Percentiles rank a stretch among this genome's conserved stretches.
These are phyloP conservation scores for Peronospora destructor DNA, from an alignment of 352 stramenopile species.

Conservation along the genomic window DNA sequence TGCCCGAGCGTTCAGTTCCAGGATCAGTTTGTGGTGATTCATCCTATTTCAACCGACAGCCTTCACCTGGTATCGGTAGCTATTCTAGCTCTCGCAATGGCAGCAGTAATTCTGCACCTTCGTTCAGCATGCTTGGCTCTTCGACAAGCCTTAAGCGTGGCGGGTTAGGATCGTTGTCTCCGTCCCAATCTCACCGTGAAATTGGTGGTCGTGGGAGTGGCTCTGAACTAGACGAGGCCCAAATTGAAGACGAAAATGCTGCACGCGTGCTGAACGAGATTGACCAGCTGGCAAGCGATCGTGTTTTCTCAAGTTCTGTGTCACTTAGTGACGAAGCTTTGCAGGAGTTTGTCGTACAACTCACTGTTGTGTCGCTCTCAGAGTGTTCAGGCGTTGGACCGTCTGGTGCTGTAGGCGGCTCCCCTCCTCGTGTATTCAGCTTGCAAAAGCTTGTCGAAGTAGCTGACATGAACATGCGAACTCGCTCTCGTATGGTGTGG, in stretches of 20 bases:
- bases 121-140: constrained; percentile 26
- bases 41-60: constrained; percentile 76
- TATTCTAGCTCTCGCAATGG: constrained; percentile 27
- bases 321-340: constrained; percentile 68
- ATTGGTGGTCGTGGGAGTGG: too few relatives aligned
- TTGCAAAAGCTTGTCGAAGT: constrained; percentile 99
- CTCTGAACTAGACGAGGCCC: constrained; percentile 51
- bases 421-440: constrained; percentile 92
- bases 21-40: constrained; percentile 30
- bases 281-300: constrained; percentile 82
- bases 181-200: constrained; percentile 57
- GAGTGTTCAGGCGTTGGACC: constrained; percentile 67
- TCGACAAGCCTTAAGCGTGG: constrained; percentile 22
- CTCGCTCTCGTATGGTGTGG: constrained; percentile 94
- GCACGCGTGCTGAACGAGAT: constrained; percentile 78
- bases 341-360: constrained; percentile 86
- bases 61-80: constrained; percentile 22
- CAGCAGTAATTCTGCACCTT: constrained; percentile 23
- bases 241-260: constrained; percentile 82
- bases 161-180: constrained; percentile 26
- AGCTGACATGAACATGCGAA: constrained; percentile 99
- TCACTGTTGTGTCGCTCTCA: constrained; percentile 88
- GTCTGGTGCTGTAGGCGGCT: constrained; percentile 37
- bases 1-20: constrained; percentile 36
- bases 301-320: constrained; percentile 87